Percentiles rank a stretch among this genome's conserved stretches.
phyloP scores from a whole-genome alignment of 805 yeast species.

The Hanseniaspora mollemarum region DNA sequence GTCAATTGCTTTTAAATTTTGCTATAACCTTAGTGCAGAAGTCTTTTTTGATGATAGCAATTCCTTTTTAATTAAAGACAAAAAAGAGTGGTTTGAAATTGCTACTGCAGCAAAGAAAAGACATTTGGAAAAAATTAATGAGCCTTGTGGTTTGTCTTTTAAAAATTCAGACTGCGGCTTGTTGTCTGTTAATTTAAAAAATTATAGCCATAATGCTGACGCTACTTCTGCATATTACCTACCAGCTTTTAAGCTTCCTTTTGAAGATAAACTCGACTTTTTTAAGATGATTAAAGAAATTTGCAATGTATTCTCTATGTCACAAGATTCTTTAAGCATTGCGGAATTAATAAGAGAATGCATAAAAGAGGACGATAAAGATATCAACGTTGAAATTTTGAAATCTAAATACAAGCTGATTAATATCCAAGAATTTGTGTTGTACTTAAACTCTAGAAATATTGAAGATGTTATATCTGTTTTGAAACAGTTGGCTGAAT shows the following conservation, averaged over 20 bases:
- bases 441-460: not conserved
- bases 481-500: not conserved
- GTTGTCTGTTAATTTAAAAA: not conserved
- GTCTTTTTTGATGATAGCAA: not conserved
- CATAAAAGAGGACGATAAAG: not conserved
- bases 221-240: not conserved
- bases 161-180: not conserved
- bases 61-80: not conserved
- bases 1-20: not conserved
- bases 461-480: not conserved
- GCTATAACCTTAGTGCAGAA: not conserved
- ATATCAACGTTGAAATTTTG: not conserved
- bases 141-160: not conserved
- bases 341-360: not conserved
- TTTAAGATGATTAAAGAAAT: constrained; percentile 1
- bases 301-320: not conserved
- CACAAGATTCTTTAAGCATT: not conserved
- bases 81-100: not conserved
- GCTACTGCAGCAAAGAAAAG: not conserved
- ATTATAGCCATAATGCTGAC: not conserved
- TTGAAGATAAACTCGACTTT: not conserved
- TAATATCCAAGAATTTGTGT: not conserved
- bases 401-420: not conserved
- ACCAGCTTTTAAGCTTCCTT: constrained; percentile 1
- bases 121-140: not conserved